These are phyloP conservation scores for Mycosphaerelloides madeirae DNA, from an alignment of 2,329 filamentous ascomycete genomes.

Conservation along the genomic window DNA sequence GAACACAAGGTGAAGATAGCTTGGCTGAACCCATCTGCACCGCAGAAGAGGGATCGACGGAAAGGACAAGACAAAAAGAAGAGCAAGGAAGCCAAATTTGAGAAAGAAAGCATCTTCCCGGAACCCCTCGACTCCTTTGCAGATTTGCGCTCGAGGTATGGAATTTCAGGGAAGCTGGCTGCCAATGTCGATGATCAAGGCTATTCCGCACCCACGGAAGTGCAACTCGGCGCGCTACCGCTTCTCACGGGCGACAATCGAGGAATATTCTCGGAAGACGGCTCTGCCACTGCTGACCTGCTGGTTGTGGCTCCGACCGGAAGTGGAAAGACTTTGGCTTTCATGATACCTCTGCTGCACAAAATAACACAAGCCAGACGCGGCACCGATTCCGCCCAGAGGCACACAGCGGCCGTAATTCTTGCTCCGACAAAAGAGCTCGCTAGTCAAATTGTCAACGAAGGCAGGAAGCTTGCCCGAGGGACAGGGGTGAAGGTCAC, in stretches of 20 bases:
- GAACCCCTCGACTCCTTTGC: slow-evolving; percentile 74
- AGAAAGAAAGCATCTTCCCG: slow-evolving; percentile 63
- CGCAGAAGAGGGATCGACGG: slow-evolving; percentile 43
- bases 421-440: slow-evolving; percentile 50
- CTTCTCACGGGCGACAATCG: slow-evolving; percentile 54
- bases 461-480: slow-evolving; percentile 73
- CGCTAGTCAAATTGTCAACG: slow-evolving; percentile 52
- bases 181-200: slow-evolving; percentile 80
- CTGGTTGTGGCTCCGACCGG: slow-evolving; percentile 89
- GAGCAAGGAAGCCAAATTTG: slow-evolving; percentile 24
- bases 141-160: slow-evolving; percentile 65
- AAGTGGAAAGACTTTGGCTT: slow-evolving; percentile 93
- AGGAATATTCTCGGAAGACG: slow-evolving; percentile 39
- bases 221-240: slow-evolving; percentile 82
- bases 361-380: slow-evolving; percentile 49
- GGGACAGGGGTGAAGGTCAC: slow-evolving; percentile 76
- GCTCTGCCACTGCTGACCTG: slow-evolving; percentile 57
- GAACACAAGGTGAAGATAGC: slow-evolving; percentile 34
- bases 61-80: slow-evolving; percentile 43
- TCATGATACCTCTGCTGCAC: slow-evolving; percentile 81
- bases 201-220: slow-evolving; percentile 84
- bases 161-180: slow-evolving; percentile 66
- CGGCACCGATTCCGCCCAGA: slow-evolving; percentile 6
- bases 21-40: slow-evolving; percentile 25
- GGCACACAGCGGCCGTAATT: slow-evolving; percentile 38